Evolutionary conservation across 78 protist species (phyloP).

Genomic region (Pigoraptor vietnamica): DNA sequence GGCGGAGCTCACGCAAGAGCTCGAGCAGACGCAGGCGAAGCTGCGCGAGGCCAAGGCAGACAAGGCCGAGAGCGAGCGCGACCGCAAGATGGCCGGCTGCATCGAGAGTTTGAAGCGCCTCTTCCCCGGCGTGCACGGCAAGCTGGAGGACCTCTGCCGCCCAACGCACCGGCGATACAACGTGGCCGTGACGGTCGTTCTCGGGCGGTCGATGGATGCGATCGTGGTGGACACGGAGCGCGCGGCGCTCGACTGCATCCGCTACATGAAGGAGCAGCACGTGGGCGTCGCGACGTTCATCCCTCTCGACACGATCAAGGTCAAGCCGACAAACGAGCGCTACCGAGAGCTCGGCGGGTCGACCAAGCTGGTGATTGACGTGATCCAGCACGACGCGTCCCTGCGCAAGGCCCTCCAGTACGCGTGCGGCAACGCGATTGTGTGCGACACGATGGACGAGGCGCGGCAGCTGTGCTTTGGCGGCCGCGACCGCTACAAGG

Average conservation of each 20-base stretch:
- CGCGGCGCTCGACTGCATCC: conserved; percentile 73
- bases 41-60: conserved; percentile 40
- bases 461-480: conserved; percentile 66
- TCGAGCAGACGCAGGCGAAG: conserved; percentile 29
- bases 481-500: neutral
- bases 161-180: conserved; percentile 65
- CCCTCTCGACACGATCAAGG: conserved; percentile 73
- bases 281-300: conserved; percentile 76
- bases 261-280: conserved; percentile 75
- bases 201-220: conserved; percentile 90
- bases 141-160: conserved; percentile 67
- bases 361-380: conserved; percentile 2
- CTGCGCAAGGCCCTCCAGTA: conserved; percentile 68
- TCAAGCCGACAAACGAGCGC: conserved; percentile 56
- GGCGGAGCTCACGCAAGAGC: conserved; percentile 5
- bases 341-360: conserved; percentile 7
- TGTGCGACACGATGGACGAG: conserved; percentile 75
- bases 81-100: conserved; percentile 20
- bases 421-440: conserved; percentile 84
- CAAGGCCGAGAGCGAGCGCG: conserved; percentile 35
- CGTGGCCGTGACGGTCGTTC: conserved; percentile 76
- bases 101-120: conserved; percentile 50
- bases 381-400: conserved; percentile 7
- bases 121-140: conserved; percentile 85
- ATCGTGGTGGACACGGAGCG: conserved; percentile 82